phyloP scores from a whole-genome alignment of 2,329 filamentous ascomycete species.

The Penicillium sp. region DNA sequence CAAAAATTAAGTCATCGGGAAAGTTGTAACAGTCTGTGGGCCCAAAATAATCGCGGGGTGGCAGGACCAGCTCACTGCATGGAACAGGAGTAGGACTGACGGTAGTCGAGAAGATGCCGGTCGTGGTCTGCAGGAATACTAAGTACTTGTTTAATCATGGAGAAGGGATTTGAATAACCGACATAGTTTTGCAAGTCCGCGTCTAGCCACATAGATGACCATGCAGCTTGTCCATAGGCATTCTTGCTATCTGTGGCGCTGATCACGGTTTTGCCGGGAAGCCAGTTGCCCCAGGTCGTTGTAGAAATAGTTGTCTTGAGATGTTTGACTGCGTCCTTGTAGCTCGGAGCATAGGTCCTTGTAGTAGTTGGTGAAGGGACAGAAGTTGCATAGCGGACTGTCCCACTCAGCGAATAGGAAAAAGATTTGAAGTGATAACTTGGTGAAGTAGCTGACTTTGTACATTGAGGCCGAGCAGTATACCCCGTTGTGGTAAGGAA shows the following conservation, averaged over 20 bases:
- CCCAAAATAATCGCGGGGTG: slow-evolving; percentile 55
- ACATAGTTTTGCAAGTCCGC: slow-evolving; percentile 36
- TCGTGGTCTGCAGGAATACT: slow-evolving; percentile 25
- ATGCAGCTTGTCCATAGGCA: slow-evolving; percentile 40
- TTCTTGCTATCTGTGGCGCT: slow-evolving; percentile 32
- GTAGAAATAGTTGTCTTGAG: slow-evolving; percentile 28
- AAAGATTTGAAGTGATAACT: slow-evolving; percentile 32
- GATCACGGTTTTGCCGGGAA: slow-evolving; percentile 31
- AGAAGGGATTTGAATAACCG: background rate
- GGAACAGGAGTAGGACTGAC: slow-evolving; percentile 59
- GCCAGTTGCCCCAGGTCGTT: slow-evolving; percentile 39
- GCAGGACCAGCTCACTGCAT: slow-evolving; percentile 57
- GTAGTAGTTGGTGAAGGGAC: slow-evolving; percentile 34
- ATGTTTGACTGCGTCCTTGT: slow-evolving; percentile 27
- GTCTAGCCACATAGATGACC: slow-evolving; percentile 37
- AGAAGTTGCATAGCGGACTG: slow-evolving; percentile 35
- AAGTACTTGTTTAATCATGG: background rate
- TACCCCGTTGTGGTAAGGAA: slow-evolving; percentile 32
- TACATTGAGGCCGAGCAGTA: slow-evolving; percentile 29
- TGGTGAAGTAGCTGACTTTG: slow-evolving; percentile 18
- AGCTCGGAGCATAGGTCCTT: slow-evolving; percentile 31
- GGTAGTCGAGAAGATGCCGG: slow-evolving; percentile 53
- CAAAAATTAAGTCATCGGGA: slow-evolving; percentile 47
- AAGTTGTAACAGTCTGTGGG: slow-evolving; percentile 40
- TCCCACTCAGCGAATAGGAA: slow-evolving; percentile 34